These are phyloP conservation scores for Cyclotella cryptica DNA, from an alignment of 108 stramenopile species.

Conservation along the genomic window DNA sequence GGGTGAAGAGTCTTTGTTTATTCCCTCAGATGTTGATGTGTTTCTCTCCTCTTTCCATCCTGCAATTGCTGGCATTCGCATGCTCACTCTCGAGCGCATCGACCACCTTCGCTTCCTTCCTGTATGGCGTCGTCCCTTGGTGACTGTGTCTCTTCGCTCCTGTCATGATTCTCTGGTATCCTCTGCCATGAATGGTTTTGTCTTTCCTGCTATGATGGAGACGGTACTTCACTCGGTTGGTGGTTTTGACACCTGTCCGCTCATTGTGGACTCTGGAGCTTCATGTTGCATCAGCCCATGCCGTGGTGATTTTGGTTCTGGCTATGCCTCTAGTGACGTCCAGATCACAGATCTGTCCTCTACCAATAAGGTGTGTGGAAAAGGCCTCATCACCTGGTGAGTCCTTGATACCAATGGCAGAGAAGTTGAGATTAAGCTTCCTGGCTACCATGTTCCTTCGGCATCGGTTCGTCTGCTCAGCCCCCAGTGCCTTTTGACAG, in stretches of 20 bases:
- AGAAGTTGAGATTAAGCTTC: not conserved
- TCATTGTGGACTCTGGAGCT: not conserved
- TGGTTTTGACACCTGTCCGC: not conserved
- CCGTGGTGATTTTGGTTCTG: not conserved
- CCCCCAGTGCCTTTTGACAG: not conserved
- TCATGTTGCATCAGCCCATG: conserved; percentile 5
- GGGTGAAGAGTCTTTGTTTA: no score
- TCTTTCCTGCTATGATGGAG: no score
- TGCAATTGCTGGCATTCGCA: no score
- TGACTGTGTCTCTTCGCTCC: no score
- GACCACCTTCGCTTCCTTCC: no score
- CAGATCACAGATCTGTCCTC: conserved; percentile 15
- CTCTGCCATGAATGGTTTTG: no score
- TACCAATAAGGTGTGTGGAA: conserved; percentile 6
- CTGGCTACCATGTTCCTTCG: conserved; percentile 2
- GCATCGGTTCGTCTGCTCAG: conserved; percentile 22
- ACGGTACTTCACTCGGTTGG: no score
- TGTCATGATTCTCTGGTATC: no score
- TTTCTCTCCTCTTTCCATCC: no score
- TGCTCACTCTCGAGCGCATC: no score
- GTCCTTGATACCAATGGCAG: not conserved
- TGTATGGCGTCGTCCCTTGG: no score
- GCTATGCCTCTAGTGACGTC: conserved; percentile 8
- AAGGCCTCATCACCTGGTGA: conserved; percentile 9
- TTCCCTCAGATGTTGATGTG: no score